Evolutionary conservation across 345 rosid species (phyloP).

Genomic region (Hibiscus mutabilis): DNA sequence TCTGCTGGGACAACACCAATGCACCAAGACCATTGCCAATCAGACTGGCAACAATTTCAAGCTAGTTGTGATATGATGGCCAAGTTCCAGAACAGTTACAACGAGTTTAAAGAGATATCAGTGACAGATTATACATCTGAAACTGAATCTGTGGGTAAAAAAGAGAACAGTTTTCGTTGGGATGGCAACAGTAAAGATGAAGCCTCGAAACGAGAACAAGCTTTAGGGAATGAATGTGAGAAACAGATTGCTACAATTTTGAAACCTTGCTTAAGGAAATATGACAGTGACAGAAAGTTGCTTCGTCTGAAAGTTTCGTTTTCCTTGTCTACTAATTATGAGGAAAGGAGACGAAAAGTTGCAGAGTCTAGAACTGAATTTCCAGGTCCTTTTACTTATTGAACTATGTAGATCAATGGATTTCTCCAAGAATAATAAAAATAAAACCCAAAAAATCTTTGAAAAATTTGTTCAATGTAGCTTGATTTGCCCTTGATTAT

Average conservation of each 20-base stretch:
- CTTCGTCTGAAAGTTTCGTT: conserved; percentile 31
- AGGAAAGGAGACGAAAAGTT: conserved; percentile 11
- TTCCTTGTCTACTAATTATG: conserved; percentile 16
- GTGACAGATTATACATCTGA: not conserved
- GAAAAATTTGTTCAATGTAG: not conserved
- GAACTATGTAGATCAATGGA: not conserved
- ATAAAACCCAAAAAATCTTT: not conserved
- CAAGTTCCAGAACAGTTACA: conserved; percentile 1
- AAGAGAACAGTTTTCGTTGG: not conserved
- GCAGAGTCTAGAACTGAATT: not conserved
- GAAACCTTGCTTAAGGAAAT: conserved; percentile 37
- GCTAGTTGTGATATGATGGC: conserved; percentile 6
- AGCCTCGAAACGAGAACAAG: conserved; percentile 5
- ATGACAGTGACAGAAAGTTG: conserved; percentile 21
- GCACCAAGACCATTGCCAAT: conserved; percentile 8
- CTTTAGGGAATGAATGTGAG: not conserved
- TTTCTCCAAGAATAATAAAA: not conserved
- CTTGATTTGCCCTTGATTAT: not conserved
- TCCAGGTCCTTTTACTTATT: not conserved
- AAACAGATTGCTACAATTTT: conserved; percentile 7
- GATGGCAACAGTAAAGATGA: not conserved
- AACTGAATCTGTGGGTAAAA: not conserved
- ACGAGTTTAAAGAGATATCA: conserved; percentile 10
- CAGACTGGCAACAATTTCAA: conserved; percentile 4
- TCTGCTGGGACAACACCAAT: conserved; percentile 23